phyloP scores from a whole-genome alignment of 2,329 filamentous ascomycete species.

The Paraphaeosphaeria sporulosa region DNA sequence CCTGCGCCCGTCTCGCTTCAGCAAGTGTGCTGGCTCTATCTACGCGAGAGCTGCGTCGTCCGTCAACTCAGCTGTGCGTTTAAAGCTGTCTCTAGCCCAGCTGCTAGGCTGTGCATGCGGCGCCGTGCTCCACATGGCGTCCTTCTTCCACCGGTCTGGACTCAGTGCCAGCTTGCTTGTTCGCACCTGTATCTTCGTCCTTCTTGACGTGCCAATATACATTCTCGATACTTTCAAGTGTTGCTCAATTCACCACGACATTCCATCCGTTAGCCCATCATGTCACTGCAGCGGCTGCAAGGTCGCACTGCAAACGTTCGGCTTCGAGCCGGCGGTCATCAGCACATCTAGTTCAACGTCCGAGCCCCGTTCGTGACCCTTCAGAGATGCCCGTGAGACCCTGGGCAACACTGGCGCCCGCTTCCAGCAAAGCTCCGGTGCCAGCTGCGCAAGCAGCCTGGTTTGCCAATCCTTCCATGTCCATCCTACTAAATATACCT shows the following conservation, averaged over 20 bases:
- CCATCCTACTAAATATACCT: constrained; percentile 1
- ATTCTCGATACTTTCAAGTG: neutral
- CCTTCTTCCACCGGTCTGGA: constrained; percentile 1
- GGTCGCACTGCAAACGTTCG: constrained; percentile 9
- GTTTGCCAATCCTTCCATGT: neutral
- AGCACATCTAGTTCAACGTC: constrained; percentile 4
- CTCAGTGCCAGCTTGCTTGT: neutral
- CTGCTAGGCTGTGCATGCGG: neutral
- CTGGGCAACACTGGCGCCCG: constrained; percentile 1
- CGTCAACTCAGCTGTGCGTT: constrained; percentile 2
- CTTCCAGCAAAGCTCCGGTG: constrained; percentile 3
- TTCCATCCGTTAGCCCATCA: neutral
- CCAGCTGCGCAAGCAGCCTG: neutral
- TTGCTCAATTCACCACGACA: neutral
- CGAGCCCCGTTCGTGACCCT: constrained; percentile 5
- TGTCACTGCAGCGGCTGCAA: neutral
- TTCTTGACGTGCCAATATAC: neutral
- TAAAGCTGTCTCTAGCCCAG: constrained; percentile 6
- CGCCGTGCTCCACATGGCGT: too few species aligned
- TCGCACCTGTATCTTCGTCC: neutral
- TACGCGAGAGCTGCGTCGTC: neutral
- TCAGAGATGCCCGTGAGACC: neutral
- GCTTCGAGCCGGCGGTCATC: constrained; percentile 5
- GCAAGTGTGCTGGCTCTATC: too few species aligned
- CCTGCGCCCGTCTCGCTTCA: too few species aligned